Evolutionary conservation across 1,139 yeast genomes (phyloP).

Genomic region (Hyphopichia buzzinii): DNA sequence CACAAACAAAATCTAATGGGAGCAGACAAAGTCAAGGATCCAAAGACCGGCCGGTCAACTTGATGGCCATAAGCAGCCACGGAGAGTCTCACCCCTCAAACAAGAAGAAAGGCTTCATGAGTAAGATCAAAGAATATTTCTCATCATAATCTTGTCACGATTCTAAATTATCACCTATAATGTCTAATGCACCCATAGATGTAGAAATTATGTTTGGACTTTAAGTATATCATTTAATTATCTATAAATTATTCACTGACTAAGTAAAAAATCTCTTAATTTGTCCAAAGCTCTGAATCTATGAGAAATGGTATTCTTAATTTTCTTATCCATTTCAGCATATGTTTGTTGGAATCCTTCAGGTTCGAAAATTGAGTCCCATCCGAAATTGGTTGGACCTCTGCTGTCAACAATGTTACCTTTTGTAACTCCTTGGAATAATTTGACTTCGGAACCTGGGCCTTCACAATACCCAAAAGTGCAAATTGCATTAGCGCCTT

Average conservation of each 20-base stretch:
- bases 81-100: conserved; percentile 16
- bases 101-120: conserved; percentile 28
- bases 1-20: conserved; percentile 11
- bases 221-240: too few relatives aligned
- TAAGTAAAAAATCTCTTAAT: conserved; percentile 55
- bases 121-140: conserved; percentile 32
- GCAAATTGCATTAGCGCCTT: conserved; percentile 84
- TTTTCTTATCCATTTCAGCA: conserved; percentile 83
- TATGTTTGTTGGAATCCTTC: conserved; percentile 67
- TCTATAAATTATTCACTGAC: conserved; percentile 7
- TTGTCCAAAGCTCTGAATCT: conserved; percentile 79
- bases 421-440: conserved; percentile 82
- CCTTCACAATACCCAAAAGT: conserved; percentile 91
- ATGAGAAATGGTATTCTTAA: conserved; percentile 83
- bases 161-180: not conserved
- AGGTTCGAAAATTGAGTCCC: conserved; percentile 92
- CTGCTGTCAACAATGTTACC: conserved; percentile 78
- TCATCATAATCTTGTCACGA: conserved; percentile 2
- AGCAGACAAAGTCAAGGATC: conserved; percentile 10
- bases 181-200: not conserved
- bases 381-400: conserved; percentile 84
- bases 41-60: conserved; percentile 10
- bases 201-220: not conserved
- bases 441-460: conserved; percentile 64
- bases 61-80: conserved; percentile 27